A percentile compares a stretch with the other conserved stretches of the same genome.
Conservation (phyloP, 1,139 yeast species). For the Protomyces lactucae-debilis region DNA sequence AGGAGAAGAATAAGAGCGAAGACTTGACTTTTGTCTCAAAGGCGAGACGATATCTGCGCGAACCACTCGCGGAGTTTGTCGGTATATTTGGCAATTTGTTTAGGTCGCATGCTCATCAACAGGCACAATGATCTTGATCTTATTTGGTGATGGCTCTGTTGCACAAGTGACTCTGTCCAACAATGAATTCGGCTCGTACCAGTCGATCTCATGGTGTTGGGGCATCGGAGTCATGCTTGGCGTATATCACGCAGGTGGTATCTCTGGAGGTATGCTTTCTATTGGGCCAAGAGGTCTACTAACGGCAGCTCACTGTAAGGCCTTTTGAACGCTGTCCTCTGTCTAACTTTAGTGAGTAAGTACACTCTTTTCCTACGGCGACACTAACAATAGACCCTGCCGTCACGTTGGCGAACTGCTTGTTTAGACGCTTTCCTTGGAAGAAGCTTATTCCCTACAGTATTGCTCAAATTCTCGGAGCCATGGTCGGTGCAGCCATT, state of each 20-base stretch:
- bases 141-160: constrained; percentile 45
- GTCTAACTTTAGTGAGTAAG: not conserved
- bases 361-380: not conserved
- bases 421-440: constrained; percentile 39
- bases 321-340: not conserved
- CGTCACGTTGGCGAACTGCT: constrained; percentile 37
- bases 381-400: constrained; percentile 36
- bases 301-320: not conserved
- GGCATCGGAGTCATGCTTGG: constrained; percentile 47
- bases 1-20: not conserved
- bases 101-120: constrained; percentile 2
- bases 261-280: constrained; percentile 38
- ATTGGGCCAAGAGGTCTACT: constrained; percentile 32
- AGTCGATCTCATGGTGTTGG: constrained; percentile 47
- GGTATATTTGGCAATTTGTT: constrained; percentile 18
- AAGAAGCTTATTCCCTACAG: constrained; percentile 36
- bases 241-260: constrained; percentile 36
- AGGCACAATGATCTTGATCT: constrained; percentile 36
- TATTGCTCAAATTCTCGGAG: constrained; percentile 38
- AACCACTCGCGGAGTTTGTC: constrained; percentile 45
- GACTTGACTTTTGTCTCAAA: constrained; percentile 17
- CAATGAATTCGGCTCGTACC: constrained; percentile 43
- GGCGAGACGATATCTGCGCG: constrained; percentile 34
- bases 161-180: constrained; percentile 38
- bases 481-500: constrained; percentile 37